A percentile compares a stretch with the other conserved stretches of the same genome.
phyloP scores from a whole-genome alignment of 768 basidiomycete species.

The Rhizopogon vinicolor region DNA sequence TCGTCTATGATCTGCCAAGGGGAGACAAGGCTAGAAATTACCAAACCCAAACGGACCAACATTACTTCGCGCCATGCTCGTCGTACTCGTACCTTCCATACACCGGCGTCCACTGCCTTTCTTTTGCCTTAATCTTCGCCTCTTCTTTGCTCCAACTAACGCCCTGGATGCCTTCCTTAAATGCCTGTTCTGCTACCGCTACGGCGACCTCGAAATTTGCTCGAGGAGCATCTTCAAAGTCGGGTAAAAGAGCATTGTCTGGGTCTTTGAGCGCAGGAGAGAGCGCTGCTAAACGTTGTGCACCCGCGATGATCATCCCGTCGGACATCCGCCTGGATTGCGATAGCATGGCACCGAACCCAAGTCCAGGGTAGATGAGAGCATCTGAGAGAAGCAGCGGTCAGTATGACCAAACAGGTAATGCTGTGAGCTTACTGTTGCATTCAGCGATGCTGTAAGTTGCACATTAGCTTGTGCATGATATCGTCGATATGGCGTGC shows the following conservation, averaged over 20 bases:
- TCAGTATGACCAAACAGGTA: neutral
- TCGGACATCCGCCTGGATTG: constrained; percentile 65
- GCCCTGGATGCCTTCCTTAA: constrained; percentile 62
- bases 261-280: constrained; percentile 73
- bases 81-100: constrained; percentile 67
- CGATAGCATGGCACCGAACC: constrained; percentile 72
- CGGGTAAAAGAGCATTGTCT: constrained; percentile 68
- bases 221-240: constrained; percentile 65
- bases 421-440: constrained; percentile 43
- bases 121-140: constrained; percentile 45
- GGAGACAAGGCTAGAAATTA: neutral
- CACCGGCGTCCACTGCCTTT: constrained; percentile 57
- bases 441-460: constrained; percentile 63
- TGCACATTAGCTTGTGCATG: constrained; percentile 1
- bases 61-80: constrained; percentile 39
- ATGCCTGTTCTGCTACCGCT: constrained; percentile 75
- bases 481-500: constrained; percentile 16
- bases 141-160: constrained; percentile 57
- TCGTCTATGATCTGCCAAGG: no score
- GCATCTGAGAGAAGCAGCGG: constrained; percentile 40
- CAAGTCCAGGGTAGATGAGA: constrained; percentile 82
- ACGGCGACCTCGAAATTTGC: constrained; percentile 81
- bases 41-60: neutral
- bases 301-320: constrained; percentile 85
- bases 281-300: constrained; percentile 67